Conservation (phyloP, 139 green algal genomes). For the Ettlia oleoabundans region DNA sequence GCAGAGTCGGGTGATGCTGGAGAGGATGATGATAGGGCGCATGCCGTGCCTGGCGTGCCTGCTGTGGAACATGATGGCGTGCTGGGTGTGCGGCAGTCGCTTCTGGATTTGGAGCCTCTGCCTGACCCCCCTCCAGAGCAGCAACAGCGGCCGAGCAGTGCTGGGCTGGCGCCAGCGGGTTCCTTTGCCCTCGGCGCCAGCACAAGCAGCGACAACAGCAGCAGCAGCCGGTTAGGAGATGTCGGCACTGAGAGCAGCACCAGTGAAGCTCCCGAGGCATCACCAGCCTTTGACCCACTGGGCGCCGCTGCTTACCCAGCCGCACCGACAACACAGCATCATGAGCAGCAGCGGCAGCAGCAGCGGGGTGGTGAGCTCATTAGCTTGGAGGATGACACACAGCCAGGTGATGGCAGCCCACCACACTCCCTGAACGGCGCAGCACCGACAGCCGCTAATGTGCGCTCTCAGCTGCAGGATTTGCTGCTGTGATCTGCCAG, state of each 20-base stretch:
- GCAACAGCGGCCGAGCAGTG: background rate
- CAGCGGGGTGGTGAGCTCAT: background rate
- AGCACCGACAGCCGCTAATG: background rate
- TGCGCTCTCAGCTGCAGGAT: slow-evolving; percentile 2
- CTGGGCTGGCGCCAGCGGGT: too few relatives aligned
- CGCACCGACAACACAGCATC: too few relatives aligned
- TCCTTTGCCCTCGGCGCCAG: too few relatives aligned
- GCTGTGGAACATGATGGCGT: slow-evolving; percentile 15
- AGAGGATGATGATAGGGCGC: slow-evolving; percentile 3
- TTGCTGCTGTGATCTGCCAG: background rate
- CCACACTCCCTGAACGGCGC: too few relatives aligned
- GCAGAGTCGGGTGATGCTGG: background rate
- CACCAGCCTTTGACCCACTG: background rate
- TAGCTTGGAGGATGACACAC: background rate
- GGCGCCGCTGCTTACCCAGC: background rate
- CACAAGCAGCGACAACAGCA: too few relatives aligned
- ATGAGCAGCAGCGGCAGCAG: background rate
- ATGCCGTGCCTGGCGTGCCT: slow-evolving; percentile 19
- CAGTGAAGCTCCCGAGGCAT: too few relatives aligned
- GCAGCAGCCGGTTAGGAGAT: too few relatives aligned
- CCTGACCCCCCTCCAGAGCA: background rate
- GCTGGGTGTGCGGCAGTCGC: slow-evolving; percentile 24
- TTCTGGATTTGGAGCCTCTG: slow-evolving; percentile 16
- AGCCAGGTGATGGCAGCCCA: too few relatives aligned
- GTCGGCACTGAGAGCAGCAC: too few relatives aligned